These are phyloP conservation scores for Isoetes taiwanensis DNA, from an alignment of 75 land plant species.

Conservation along the genomic window DNA sequence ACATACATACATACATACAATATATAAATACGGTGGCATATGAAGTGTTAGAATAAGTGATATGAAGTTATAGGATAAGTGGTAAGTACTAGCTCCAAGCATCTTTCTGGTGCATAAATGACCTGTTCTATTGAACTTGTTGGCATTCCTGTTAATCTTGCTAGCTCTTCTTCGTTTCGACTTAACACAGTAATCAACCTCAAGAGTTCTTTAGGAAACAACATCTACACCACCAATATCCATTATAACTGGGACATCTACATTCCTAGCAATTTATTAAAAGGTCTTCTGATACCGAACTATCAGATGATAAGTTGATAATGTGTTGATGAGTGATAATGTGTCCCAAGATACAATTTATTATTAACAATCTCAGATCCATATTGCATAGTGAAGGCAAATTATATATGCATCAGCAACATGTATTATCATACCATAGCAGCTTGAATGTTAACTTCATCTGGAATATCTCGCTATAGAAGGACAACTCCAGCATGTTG, in stretches of 20 bases:
- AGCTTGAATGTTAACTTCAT: slow-evolving; percentile 69
- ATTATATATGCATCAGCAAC: too few species aligned
- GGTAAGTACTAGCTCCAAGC: slow-evolving; percentile 64
- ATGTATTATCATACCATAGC: slow-evolving; percentile 92
- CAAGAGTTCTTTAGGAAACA: slow-evolving; percentile 63
- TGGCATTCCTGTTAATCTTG: slow-evolving; percentile 58
- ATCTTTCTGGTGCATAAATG: slow-evolving; percentile 46
- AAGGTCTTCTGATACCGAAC: too few species aligned
- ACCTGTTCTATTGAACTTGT: slow-evolving; percentile 61
- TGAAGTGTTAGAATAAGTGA: too few species aligned
- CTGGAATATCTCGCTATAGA: slow-evolving; percentile 90
- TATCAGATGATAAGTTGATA: too few species aligned
- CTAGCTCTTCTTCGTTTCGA: slow-evolving; percentile 88
- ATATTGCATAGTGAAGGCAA: too few species aligned
- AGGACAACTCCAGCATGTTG: slow-evolving; percentile 57
- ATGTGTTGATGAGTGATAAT: too few species aligned
- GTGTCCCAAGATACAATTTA: too few species aligned
- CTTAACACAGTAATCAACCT: slow-evolving; percentile 54
- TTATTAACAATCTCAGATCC: too few species aligned
- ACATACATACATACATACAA: too few species aligned
- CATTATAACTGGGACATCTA: slow-evolving; percentile 73
- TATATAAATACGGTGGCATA: too few species aligned
- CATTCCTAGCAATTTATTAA: slow-evolving; percentile 78
- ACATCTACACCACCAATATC: slow-evolving; percentile 92
- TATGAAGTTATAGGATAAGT: too few species aligned